These are phyloP conservation scores for Entomortierella beljakovae DNA, from an alignment of 192 early-diverging fungal species.

Conservation along the genomic window DNA sequence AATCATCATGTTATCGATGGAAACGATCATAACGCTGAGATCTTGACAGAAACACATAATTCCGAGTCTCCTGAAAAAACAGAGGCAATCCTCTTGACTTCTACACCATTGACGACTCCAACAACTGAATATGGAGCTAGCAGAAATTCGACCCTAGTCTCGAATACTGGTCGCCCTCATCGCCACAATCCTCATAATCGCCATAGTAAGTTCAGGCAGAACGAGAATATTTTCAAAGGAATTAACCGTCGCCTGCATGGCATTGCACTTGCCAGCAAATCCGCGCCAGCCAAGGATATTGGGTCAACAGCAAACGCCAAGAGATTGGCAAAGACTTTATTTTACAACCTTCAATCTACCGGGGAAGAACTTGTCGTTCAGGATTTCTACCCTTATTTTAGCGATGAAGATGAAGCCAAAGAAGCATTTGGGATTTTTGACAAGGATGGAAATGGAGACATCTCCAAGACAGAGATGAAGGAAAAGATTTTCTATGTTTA, in stretches of 20 bases:
- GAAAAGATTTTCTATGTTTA: slow-evolving; percentile 82
- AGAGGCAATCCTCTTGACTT: slow-evolving; percentile 24
- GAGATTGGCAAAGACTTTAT: slow-evolving; percentile 45
- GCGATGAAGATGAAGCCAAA: slow-evolving; percentile 74
- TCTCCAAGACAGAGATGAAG: slow-evolving; percentile 85
- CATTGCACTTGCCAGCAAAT: slow-evolving; percentile 42
- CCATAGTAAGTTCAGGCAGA: slow-evolving; percentile 1
- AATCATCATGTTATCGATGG: background rate
- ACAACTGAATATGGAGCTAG: background rate
- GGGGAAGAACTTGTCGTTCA: slow-evolving; percentile 72
- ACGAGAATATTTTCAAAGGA: slow-evolving; percentile 41
- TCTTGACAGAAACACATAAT: slow-evolving; percentile 12
- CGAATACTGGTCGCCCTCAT: background rate
- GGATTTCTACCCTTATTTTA: slow-evolving; percentile 82
- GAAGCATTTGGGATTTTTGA: slow-evolving; percentile 89
- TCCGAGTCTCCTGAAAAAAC: slow-evolving; percentile 7
- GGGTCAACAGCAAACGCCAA: slow-evolving; percentile 52
- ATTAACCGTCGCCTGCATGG: slow-evolving; percentile 50
- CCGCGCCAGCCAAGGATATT: slow-evolving; percentile 38
- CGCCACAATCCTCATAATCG: background rate
- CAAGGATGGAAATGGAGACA: slow-evolving; percentile 88
- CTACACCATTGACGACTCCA: slow-evolving; percentile 38
- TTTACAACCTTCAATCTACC: slow-evolving; percentile 37
- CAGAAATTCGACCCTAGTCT: slow-evolving; percentile 29
- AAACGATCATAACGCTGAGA: background rate